phyloP scores from a whole-genome alignment of 306 rosid genomes.

The Cicer cuneatum region DNA sequence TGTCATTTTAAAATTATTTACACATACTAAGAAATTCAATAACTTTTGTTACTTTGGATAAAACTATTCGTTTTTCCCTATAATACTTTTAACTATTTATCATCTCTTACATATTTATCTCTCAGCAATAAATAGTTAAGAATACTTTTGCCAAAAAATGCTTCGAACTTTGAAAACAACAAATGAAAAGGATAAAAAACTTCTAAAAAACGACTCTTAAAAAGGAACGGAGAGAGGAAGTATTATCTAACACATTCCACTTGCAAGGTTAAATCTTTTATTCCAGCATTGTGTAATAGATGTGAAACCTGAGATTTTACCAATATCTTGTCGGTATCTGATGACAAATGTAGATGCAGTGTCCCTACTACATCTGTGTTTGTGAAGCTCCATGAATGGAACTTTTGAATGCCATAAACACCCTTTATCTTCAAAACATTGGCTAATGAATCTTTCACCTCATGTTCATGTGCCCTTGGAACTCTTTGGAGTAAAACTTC shows the following conservation, averaged over 20 bases:
- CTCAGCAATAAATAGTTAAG: no score
- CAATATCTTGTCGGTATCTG: conserved; percentile 67
- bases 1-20: no score
- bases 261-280: conserved; percentile 90
- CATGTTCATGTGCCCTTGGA: conserved; percentile 71
- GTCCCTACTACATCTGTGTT: conserved; percentile 85
- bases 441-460: conserved; percentile 63
- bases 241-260: conserved; percentile 59
- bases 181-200: no score
- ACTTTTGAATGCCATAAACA: conserved; percentile 67
- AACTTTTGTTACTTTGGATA: no score
- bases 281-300: conserved; percentile 67
- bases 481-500: conserved; percentile 89
- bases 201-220: no score
- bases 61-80: no score
- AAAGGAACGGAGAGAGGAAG: no score
- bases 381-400: conserved; percentile 85
- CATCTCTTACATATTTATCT: no score
- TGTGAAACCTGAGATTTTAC: conserved; percentile 64
- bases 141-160: no score
- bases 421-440: conserved; percentile 66
- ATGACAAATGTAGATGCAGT: conserved; percentile 71
- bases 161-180: no score
- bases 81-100: no score
- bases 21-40: no score